Base-by-base conservation (phyloP, 1,139 yeast genomes). In the Pichia sp. region DNA sequence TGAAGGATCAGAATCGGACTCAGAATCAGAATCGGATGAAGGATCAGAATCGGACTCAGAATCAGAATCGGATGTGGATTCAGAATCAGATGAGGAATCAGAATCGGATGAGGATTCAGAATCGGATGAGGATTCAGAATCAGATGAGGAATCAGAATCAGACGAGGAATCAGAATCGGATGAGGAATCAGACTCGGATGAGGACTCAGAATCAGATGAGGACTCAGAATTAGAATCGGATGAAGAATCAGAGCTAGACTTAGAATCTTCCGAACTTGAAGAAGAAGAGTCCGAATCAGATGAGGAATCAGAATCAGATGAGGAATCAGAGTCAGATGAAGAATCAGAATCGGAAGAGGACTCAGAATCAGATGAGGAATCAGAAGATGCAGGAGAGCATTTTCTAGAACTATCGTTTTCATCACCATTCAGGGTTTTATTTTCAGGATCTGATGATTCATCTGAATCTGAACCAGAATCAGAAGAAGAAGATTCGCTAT, bases 391-490 rank as follows among this genome's bases (percentile, higher is more conserved):
- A n/a, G n/a, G n/a, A n/a, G n/a, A n/a, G n/a, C n/a, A n/a, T n/a
- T n/a, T n/a, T n/a, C n/a, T n/a, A n/a, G n/a, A n/a, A n/a, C n/a
- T n/a, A n/a, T n/a, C 24, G 10, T 22, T 6, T 22, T 22, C 10
- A 7, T 22, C 24, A 7, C 10, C 24, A 6, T 22, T 22, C 10
- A 10, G 24, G 7, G 24, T 22, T 22, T 22, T 10, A 7, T 7
- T 22, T 22, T 48, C 55, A 15, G 66, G 58, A 36, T 52, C 55
- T 9, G 60, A 51, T 40, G 40, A 10, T 33, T 48, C 53, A 12
- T 34, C 43, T n/a, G 47, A 44, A 35, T 36, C 39, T 19, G 50
- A 46, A 35, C 48, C 50, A 8, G 50, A 42, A n/a, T 43, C 42
- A 21, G 49, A 41, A 20, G 43, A 44, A 22, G 51, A 42, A 26